phyloP scores from a whole-genome alignment of 768 basidiomycete genomes.

The Amanita rubescens region DNA sequence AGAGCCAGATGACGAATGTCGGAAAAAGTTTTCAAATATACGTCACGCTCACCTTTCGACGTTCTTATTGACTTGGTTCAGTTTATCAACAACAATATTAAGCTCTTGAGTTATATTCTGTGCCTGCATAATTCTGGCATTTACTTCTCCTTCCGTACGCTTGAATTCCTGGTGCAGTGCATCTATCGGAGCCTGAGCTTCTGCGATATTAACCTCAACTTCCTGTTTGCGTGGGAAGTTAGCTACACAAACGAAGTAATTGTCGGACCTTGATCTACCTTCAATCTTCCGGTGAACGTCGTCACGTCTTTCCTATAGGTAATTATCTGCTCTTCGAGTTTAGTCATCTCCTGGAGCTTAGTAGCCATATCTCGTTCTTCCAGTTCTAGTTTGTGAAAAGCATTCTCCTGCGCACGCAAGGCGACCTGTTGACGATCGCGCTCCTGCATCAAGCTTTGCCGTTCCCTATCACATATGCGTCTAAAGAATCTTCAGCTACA shows the following conservation, averaged over 20 bases:
- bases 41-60: conserved; percentile 49
- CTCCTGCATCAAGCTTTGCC: conserved; percentile 46
- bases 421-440: conserved; percentile 51
- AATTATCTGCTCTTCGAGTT: conserved; percentile 47
- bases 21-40: neutral
- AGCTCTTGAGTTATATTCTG: conserved; percentile 57
- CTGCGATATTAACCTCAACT: conserved; percentile 50
- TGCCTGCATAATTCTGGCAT: conserved; percentile 40
- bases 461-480: conserved; percentile 59
- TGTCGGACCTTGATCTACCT: conserved; percentile 29
- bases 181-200: conserved; percentile 59
- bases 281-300: conserved; percentile 35
- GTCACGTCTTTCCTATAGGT: conserved; percentile 52
- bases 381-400: conserved; percentile 56
- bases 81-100: conserved; percentile 54
- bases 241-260: neutral
- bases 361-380: conserved; percentile 49
- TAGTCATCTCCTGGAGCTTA: conserved; percentile 51
- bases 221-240: conserved; percentile 35
- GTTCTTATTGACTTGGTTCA: conserved; percentile 50
- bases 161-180: conserved; percentile 50
- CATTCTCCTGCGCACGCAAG: conserved; percentile 49
- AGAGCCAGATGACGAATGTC: neutral
- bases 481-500: conserved; percentile 25
- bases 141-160: conserved; percentile 41